Percentiles rank a stretch among this genome's conserved stretches.
These are phyloP conservation scores for Sonneratia alba DNA, from an alignment of 345 rosid species.

Conservation along the genomic window DNA sequence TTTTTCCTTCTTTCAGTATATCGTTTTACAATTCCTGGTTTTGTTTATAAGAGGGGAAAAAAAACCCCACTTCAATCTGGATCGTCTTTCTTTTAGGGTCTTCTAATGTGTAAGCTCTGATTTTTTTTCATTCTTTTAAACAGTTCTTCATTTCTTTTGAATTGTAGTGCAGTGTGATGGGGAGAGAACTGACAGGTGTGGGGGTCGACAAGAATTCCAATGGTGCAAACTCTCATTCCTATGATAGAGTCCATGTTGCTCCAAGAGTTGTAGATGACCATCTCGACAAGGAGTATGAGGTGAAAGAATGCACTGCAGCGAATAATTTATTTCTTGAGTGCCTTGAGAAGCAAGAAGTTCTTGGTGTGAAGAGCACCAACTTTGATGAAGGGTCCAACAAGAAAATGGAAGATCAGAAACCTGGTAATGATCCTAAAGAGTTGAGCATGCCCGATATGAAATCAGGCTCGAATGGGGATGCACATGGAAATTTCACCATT, in stretches of 20 bases:
- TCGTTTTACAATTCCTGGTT: not conserved
- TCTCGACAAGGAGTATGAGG: conserved; percentile 43
- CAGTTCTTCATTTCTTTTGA: not conserved
- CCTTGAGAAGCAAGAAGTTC: conserved; percentile 28
- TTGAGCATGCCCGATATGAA: conserved; percentile 26
- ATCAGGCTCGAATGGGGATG: conserved; percentile 21
- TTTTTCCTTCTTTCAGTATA: not conserved
- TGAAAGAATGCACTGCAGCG: conserved; percentile 43
- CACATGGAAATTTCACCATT: conserved; percentile 20
- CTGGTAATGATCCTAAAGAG: conserved; percentile 16
- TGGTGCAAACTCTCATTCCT: conserved; percentile 34
- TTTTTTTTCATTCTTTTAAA: not conserved
- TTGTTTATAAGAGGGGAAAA: too few species aligned
- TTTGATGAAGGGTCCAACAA: conserved; percentile 23
- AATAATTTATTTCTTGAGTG: conserved; percentile 16
- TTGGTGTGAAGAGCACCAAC: conserved; percentile 29
- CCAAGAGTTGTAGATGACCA: conserved; percentile 35
- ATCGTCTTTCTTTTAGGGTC: not conserved
- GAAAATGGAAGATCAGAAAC: conserved; percentile 27
- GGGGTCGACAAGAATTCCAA: conserved; percentile 52
- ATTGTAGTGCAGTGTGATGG: conserved; percentile 53
- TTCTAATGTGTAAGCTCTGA: not conserved
- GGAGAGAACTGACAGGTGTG: conserved; percentile 49
- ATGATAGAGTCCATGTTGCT: conserved; percentile 33
- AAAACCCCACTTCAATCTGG: not conserved